Percentiles rank a stretch among this genome's conserved stretches.
Conservation (phyloP, 257 asterid species). For the Henckelia pumila region DNA sequence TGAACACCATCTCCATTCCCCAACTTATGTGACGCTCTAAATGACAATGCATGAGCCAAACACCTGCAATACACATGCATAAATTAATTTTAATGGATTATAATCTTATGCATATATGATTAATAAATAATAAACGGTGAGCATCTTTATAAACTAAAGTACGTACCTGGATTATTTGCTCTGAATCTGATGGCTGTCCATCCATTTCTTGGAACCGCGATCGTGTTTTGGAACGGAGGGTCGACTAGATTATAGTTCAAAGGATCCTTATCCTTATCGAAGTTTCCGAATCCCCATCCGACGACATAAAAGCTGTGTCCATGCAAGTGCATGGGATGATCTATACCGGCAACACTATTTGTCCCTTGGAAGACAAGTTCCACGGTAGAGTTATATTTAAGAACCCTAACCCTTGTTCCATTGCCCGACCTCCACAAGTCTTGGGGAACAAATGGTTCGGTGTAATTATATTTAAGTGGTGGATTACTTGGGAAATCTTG, state of each 20-base stretch:
- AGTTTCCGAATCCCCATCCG: conserved; percentile 59
- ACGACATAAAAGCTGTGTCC: conserved; percentile 71
- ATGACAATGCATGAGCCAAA: too few species aligned
- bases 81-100: too few species aligned
- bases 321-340: conserved; percentile 78
- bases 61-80: conserved; percentile 30
- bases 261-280: conserved; percentile 43
- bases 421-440: conserved; percentile 15
- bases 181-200: conserved; percentile 68
- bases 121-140: too few species aligned
- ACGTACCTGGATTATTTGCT: conserved; percentile 65
- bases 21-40: conserved; percentile 41
- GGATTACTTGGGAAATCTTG: conserved; percentile 44
- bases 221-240: conserved; percentile 55
- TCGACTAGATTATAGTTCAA: conserved; percentile 55
- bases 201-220: conserved; percentile 52
- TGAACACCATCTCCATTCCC: conserved; percentile 61
- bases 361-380: conserved; percentile 66
- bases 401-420: conserved; percentile 38
- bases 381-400: conserved; percentile 45
- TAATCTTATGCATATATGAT: too few species aligned
- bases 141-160: too few species aligned
- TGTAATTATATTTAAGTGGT: conserved; percentile 40
- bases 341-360: conserved; percentile 41
- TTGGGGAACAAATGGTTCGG: conserved; percentile 25